phyloP scores from a whole-genome alignment of 2,329 filamentous ascomycete species.

The Helotiales sp. region DNA sequence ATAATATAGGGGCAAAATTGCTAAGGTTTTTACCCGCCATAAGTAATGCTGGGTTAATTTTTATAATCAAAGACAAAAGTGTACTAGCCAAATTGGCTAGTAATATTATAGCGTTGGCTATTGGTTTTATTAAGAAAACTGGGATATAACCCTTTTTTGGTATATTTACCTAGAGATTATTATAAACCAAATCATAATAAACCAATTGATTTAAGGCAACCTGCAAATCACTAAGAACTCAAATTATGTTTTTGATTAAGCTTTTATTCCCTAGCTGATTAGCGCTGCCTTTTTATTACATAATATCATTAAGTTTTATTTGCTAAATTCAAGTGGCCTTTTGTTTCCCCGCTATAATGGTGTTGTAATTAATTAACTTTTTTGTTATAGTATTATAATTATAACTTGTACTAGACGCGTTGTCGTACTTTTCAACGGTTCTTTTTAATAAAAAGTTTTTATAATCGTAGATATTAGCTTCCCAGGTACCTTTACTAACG shows the following conservation, averaged over 20 bases:
- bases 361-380: slow-evolving; percentile 76
- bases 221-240: neutral
- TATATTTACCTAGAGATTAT: neutral
- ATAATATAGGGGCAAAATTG: neutral
- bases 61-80: neutral
- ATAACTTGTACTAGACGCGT: slow-evolving; percentile 66
- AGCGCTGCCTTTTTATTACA: slow-evolving; percentile 85
- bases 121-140: neutral
- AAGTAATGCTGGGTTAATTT: neutral
- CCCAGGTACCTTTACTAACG: slow-evolving; percentile 64
- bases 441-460: slow-evolving; percentile 72
- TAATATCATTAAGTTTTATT: slow-evolving; percentile 71
- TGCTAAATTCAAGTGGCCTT: slow-evolving; percentile 71
- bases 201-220: neutral
- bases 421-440: slow-evolving; percentile 62
- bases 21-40: neutral
- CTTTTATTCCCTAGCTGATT: slow-evolving; percentile 51
- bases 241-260: neutral
- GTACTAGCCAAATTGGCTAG: neutral
- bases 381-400: slow-evolving; percentile 65
- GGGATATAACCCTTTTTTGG: neutral
- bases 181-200: neutral
- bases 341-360: slow-evolving; percentile 58
- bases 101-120: neutral
- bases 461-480: slow-evolving; percentile 80